Base-by-base conservation (phyloP, 129 eudicot genomes). In the Helichrysum umbraculigerum region DNA sequence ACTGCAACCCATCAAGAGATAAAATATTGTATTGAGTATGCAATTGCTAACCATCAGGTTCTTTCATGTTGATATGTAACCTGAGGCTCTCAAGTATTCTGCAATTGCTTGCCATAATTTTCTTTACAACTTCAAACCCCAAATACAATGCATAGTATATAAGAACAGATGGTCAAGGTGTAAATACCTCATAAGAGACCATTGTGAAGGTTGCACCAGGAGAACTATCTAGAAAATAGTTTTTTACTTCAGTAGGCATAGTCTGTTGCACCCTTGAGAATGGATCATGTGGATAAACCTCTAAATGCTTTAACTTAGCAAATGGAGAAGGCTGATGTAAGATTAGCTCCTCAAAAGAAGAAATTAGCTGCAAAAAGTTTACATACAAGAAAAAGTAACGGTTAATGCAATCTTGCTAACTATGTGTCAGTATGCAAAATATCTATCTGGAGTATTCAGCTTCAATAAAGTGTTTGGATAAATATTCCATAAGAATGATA, bases 191-290 rank as follows among this genome's bases (percentile, higher is more conserved):
- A 54, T 29, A 20, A 8, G 79, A 76, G 56, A 76, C 52, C 52
- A 76, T 30, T 64, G 79, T 65, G 73, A 65, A 32, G 32, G 64
- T 51, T 21, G 73, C 72, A 21, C 73, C 16, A 44, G 66, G 79
- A 76, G 72, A 76, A 51, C 79, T 9, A 76, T 50, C 73, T 5
- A 47, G 79, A 19, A 74, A 63, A 74, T 74, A 74, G 70, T 16
- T 73, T 74, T 39, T 62, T 2, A 62, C 42, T 25, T 42, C 59
- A 25, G 41, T 5, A 61, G 70, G 44, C 41, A 62, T 66, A 17
- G 37, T 37, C 37, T 29, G 19, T 54, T 51, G 6, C 14, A 10
- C 34, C 5, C 3, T 3, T 33, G 21, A 15, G 16, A 9, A 63
- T 63, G 21, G 6, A 8, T 10, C 7, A 11, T 4, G 14, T 51